Evolutionary conservation across 805 yeast species (phyloP), one percentile per base, ranked within the genome.

Genomic region (Wickerhamomyces queroliae): DNA sequence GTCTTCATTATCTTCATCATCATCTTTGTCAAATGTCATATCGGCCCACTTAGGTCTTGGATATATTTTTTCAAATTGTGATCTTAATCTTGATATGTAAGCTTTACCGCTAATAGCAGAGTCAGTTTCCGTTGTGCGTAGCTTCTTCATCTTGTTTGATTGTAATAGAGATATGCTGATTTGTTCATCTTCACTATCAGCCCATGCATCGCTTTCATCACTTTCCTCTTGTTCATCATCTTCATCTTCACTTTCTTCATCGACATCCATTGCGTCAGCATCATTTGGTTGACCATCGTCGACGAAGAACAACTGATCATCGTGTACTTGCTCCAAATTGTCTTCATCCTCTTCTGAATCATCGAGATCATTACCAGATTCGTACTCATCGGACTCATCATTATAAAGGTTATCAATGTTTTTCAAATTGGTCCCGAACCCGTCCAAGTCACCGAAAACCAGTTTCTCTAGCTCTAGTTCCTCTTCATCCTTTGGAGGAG

Each of bases 21-120:
- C 33, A 40, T 59, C 63, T 12, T 55, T 61, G 6, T 54, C 61
- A 10, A 47, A 47, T 3, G 50, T 47, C 13, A 53, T 58, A 44
- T 66, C 67, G n/a, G 61, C 82, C 99, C 99, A 91, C 38, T 70
- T 66, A 3, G 99, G 99, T 48, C 78, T 71, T 27, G 96, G 95
- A 55, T 88, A 86, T 41, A 86, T 64, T 49, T 72, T 73, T 48
- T 74, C 74, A 48, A 74, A 80, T 55, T 93, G 96, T 2, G 83
- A 64, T 56, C 95, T 68, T 44, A 87, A 65, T 52, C 95, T 70
- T 23, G 62, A 57, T 23, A 76, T 64, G 53, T 85, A 87, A 36
- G 79, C 74, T 38, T 57, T 65, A 7, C 95, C 93, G 34, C 64
- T 62, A 12, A 87, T 64, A 2, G 50, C 43, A 11, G 67, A 58